These are phyloP conservation scores for Auricularia sp. DNA, from an alignment of 768 basidiomycete genomes.

Conservation along the genomic window DNA sequence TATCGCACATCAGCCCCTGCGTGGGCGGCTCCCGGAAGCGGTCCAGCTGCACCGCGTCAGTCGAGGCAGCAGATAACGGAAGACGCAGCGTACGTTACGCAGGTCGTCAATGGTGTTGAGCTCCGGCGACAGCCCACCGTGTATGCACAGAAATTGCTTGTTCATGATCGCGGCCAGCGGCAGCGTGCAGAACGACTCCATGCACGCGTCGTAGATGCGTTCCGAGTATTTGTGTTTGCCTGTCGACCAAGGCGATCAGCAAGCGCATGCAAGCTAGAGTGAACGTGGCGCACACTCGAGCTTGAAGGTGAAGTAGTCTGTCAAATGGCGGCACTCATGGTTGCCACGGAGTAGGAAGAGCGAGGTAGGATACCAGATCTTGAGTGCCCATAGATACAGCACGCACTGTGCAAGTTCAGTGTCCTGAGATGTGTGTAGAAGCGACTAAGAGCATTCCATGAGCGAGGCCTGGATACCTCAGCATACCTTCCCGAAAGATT, in stretches of 20 bases:
- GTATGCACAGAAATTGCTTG: constrained; percentile 44
- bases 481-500: too few relatives aligned
- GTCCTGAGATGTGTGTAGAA: too few relatives aligned
- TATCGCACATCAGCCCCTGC: constrained; percentile 39
- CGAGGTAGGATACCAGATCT: constrained; percentile 39
- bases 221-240: constrained; percentile 35
- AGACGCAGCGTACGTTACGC: constrained; percentile 21
- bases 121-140: constrained; percentile 39
- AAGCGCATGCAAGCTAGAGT: too few relatives aligned
- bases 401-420: constrained; percentile 23
- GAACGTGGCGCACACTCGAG: constrained; percentile 26
- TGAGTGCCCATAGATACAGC: constrained; percentile 34
- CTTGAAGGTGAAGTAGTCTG: constrained; percentile 41
- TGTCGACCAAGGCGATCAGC: neutral
- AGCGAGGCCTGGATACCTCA: too few relatives aligned
- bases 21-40: constrained; percentile 43
- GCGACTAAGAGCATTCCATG: too few relatives aligned
- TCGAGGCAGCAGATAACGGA: neutral
- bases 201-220: constrained; percentile 37
- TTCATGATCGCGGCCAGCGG: constrained; percentile 44
- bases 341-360: constrained; percentile 34
- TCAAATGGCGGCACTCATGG: constrained; percentile 34
- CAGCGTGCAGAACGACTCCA: constrained; percentile 39
- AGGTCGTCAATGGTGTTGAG: constrained; percentile 38
- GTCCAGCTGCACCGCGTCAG: constrained; percentile 27